A percentile compares a stretch with the other conserved stretches of the same genome.
Conservation (phyloP, 129 eudicot species). For the Flaveria trinervia region DNA sequence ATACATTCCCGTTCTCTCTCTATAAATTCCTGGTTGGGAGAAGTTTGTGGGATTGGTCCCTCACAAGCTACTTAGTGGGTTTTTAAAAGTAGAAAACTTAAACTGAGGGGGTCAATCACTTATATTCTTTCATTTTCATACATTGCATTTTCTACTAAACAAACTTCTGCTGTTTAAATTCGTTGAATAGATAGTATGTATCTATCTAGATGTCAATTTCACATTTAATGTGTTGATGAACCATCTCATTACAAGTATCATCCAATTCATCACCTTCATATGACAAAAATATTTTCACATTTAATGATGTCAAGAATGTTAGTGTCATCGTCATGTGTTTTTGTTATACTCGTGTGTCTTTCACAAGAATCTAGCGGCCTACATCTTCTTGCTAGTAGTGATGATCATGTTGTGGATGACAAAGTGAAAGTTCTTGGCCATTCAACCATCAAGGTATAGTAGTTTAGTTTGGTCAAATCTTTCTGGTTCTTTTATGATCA, state of each 20-base stretch:
- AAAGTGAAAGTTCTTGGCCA: slow-evolving; percentile 27
- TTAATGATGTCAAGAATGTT: slow-evolving; percentile 50
- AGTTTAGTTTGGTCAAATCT: not conserved
- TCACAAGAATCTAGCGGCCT: slow-evolving; percentile 45
- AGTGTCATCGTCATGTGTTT: slow-evolving; percentile 32
- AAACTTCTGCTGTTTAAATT: slow-evolving; percentile 24
- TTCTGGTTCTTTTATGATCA: slow-evolving; percentile 9
- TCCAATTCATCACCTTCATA: slow-evolving; percentile 17
- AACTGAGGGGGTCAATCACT: slow-evolving; percentile 39
- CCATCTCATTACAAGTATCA: slow-evolving; percentile 30
- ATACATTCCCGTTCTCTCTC: slow-evolving; percentile 7
- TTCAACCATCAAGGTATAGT: slow-evolving; percentile 42
- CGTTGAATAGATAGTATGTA: slow-evolving; percentile 5
- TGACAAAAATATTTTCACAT: not conserved
- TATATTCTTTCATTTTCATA: slow-evolving; percentile 46
- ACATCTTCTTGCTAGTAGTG: slow-evolving; percentile 32
- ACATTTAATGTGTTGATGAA: slow-evolving; percentile 51
- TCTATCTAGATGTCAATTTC: slow-evolving; percentile 3
- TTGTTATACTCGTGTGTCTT: slow-evolving; percentile 42
- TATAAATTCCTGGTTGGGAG: slow-evolving; percentile 35
- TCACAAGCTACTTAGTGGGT: slow-evolving; percentile 22
- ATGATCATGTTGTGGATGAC: slow-evolving; percentile 16
- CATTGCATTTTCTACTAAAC: slow-evolving; percentile 54
- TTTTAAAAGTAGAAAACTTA: slow-evolving; percentile 25
- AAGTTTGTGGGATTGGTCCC: slow-evolving; percentile 39